A percentile compares a stretch with the other conserved stretches of the same genome.
These are phyloP conservation scores for Aureobasidium sp. DNA, from an alignment of 2,329 filamentous ascomycete genomes.

Conservation along the genomic window DNA sequence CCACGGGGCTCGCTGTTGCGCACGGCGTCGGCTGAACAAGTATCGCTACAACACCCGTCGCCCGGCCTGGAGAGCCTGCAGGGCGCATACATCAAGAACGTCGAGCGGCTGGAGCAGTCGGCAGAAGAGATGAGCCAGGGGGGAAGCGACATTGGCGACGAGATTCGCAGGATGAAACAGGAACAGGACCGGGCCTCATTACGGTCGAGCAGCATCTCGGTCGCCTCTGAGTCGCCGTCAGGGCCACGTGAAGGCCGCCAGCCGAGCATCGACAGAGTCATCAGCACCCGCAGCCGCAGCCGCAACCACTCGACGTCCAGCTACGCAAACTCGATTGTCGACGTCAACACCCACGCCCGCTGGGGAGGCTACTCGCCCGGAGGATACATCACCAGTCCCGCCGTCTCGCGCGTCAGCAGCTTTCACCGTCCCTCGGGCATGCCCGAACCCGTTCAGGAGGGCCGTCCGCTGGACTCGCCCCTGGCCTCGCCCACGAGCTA, in stretches of 20 bases:
- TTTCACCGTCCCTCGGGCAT: conserved; percentile 21
- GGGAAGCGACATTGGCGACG: conserved; percentile 65
- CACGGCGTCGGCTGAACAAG: conserved; percentile 16
- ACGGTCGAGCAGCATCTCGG: conserved; percentile 21
- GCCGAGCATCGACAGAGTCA: conserved; percentile 1
- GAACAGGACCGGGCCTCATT: conserved; percentile 62
- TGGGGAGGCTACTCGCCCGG: conserved; percentile 63
- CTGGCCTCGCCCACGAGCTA: conserved; percentile 18
- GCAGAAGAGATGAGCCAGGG: conserved; percentile 67
- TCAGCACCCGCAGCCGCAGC: conserved; percentile 29
- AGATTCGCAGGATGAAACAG: conserved; percentile 64
- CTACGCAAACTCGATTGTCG: conserved; percentile 54
- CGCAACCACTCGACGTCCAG: conserved; percentile 36
- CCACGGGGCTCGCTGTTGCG: conserved; percentile 11
- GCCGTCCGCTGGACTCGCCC: conserved; percentile 28
- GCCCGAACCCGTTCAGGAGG: conserved; percentile 31
- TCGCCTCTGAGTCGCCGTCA: conserved; percentile 1
- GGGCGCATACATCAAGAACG: conserved; percentile 42
- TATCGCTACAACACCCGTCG: conserved; percentile 15
- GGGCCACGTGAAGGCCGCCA: background rate
- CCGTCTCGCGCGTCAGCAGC: conserved; percentile 37
- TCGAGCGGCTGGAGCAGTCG: conserved; percentile 65
- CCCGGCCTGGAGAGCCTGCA: conserved; percentile 15
- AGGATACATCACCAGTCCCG: conserved; percentile 60
- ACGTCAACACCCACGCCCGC: conserved; percentile 58